phyloP scores from a whole-genome alignment of 495 filamentous ascomycete species.

The Glarea lozoyensis region DNA sequence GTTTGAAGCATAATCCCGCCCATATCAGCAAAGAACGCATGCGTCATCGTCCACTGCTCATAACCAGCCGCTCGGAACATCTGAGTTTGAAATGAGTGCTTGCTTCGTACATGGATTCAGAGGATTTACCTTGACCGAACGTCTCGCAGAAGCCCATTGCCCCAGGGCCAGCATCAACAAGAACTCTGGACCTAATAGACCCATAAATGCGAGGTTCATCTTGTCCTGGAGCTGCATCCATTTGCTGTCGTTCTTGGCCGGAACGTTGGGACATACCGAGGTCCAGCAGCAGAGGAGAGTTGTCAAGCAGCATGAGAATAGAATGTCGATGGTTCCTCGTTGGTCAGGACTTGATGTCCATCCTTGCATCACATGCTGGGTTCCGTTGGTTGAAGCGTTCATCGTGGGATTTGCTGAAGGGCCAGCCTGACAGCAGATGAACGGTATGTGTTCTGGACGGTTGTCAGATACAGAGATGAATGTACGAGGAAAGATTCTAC shows the following conservation, averaged over 20 bases:
- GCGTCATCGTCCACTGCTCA: slow-evolving; percentile 25
- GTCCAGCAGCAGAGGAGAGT: slow-evolving; percentile 23
- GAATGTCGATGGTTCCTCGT: slow-evolving; percentile 27
- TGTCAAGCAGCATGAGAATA: slow-evolving; percentile 24
- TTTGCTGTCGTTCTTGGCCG: slow-evolving; percentile 14
- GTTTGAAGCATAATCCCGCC: slow-evolving; percentile 27
- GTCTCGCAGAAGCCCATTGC: slow-evolving; percentile 1
- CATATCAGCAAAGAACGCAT: slow-evolving; percentile 31
- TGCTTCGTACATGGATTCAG: too few relatives aligned
- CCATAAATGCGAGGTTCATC: not conserved
- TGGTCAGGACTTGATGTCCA: slow-evolving; percentile 11
- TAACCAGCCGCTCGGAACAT: slow-evolving; percentile 15
- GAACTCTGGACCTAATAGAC: not conserved
- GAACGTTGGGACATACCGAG: slow-evolving; percentile 26
- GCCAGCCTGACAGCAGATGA: too few relatives aligned
- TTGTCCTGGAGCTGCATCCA: slow-evolving; percentile 13
- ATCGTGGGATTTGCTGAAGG: too few relatives aligned
- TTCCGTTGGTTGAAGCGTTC: too few relatives aligned
- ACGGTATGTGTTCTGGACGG: too few relatives aligned
- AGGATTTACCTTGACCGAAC: too few relatives aligned
- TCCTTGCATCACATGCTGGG: too few relatives aligned
- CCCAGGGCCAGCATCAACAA: not conserved
- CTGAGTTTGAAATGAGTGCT: too few relatives aligned
- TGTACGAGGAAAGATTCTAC: too few relatives aligned
- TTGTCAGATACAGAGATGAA: too few relatives aligned